Base-by-base conservation (phyloP, 192 early-diverging fungal genomes). In the Podochytrium sp. region DNA sequence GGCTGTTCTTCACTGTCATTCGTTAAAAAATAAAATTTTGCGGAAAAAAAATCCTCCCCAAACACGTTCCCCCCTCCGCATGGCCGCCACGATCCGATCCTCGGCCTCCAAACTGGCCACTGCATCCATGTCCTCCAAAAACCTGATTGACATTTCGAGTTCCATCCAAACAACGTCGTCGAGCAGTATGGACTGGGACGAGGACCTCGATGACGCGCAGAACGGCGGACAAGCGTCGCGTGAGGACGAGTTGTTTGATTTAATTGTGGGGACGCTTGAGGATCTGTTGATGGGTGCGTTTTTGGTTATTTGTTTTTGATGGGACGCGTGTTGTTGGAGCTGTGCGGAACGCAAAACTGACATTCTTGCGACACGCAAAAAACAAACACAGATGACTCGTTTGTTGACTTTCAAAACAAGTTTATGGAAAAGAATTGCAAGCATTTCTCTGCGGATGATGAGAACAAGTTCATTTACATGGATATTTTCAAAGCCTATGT, bases 401-500 rank as follows among this genome's bases (percentile, higher is more conserved):
- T 87, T 69, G 37, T 75, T 37, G 30, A 71, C 30, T 75, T 87
- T 43, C 85, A 81, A 62, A 70, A 57, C 35, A 37, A 51, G n/a
- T 84, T 84, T 61, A 71, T 84, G 50, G 76, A 75, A n/a, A 73
- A 69, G 35, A 43, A 84, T 56, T 65, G 49, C 56, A 34, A 71
- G 14, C 66, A 78, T 14, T 88, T 87, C 53, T 71, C 69, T 3
- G 61, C 76, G 51, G 77, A 78, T 34, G 83, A 88, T 56, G 86
- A 88, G 53, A 88, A 88, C 76, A 88, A 87, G 74, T 63, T 88
- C 14, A 74, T 81, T 10, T 88, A 86, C 78, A 88, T 77, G 73
- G 78, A 84, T n/a, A 76, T 85, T 20, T 87, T 87, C 61, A 53
- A 78, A 4, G 25, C 81, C 42, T 87, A 87, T 62, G 86, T 86